Percentiles rank a stretch among this genome's conserved stretches.
These are phyloP conservation scores for Seminavis robusta DNA, from an alignment of 108 stramenopile species.

Conservation along the genomic window DNA sequence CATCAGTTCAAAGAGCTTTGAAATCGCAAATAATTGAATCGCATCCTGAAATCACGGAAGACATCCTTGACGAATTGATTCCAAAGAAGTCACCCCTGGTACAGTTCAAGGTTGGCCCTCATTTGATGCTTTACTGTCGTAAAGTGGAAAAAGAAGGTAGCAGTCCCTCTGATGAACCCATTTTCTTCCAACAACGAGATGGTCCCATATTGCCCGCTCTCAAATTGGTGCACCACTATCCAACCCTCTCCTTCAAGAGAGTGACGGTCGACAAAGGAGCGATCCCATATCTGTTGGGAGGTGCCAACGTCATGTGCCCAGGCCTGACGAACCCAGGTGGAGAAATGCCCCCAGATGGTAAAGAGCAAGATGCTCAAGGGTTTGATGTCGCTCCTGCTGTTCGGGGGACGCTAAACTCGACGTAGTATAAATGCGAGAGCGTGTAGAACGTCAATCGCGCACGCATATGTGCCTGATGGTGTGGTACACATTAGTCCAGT, in stretches of 20 bases:
- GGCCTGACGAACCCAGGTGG: constrained; percentile 90
- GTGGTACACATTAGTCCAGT: too few species aligned
- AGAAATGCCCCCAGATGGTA: constrained; percentile 68
- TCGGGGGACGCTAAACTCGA: too few species aligned
- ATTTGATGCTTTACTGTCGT: constrained; percentile 79
- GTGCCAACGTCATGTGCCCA: constrained; percentile 98
- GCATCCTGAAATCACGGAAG: constrained; percentile 77
- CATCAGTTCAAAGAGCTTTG: constrained; percentile 79
- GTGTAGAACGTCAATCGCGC: too few species aligned
- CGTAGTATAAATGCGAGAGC: too few species aligned
- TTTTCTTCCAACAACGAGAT: constrained; percentile 92
- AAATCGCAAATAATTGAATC: constrained; percentile 57
- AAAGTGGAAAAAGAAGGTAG: constrained; percentile 29
- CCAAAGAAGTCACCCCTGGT: constrained; percentile 89
- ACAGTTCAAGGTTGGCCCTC: constrained; percentile 81
- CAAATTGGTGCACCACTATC: constrained; percentile 84
- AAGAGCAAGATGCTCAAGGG: constrained; percentile 48
- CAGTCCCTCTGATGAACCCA: constrained; percentile 64
- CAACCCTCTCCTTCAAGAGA: constrained; percentile 51
- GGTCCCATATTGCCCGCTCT: constrained; percentile 92
- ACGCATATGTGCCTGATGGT: too few species aligned
- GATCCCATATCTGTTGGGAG: constrained; percentile 93
- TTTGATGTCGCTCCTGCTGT: too few species aligned
- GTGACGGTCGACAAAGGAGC: constrained; percentile 90
- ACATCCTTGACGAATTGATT: constrained; percentile 79